phyloP scores from a whole-genome alignment of 2,329 filamentous ascomycete species.

The Drechslera avenae region DNA sequence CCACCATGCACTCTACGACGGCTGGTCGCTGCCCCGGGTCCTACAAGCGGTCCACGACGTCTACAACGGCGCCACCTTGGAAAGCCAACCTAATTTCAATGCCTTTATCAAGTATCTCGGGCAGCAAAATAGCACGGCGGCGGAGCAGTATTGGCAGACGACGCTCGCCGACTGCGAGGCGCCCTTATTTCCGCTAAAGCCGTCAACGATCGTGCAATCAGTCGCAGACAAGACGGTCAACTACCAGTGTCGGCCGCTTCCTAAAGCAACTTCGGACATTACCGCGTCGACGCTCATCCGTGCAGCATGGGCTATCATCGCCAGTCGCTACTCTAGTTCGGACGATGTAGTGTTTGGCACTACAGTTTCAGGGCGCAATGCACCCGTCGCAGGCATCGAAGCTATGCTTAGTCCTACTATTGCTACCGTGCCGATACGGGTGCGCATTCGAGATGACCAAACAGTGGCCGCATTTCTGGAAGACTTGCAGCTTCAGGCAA shows the following conservation, averaged over 20 bases:
- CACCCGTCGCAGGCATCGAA: slow-evolving; percentile 25
- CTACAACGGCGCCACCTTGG: too few relatives aligned
- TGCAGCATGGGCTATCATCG: slow-evolving; percentile 40
- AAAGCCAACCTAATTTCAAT: too few relatives aligned
- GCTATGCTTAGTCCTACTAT: slow-evolving; percentile 51
- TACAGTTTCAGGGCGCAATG: slow-evolving; percentile 44
- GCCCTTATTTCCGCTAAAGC: slow-evolving; percentile 12
- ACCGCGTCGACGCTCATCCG: slow-evolving; percentile 21
- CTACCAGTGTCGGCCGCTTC: not conserved
- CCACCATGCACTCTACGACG: too few relatives aligned
- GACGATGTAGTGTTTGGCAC: slow-evolving; percentile 50
- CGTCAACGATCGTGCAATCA: slow-evolving; percentile 11
- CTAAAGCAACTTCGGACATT: not conserved
- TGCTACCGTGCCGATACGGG: slow-evolving; percentile 43
- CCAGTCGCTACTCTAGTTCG: slow-evolving; percentile 27
- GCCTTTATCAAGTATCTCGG: slow-evolving; percentile 2
- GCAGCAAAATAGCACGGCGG: not conserved
- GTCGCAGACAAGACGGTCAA: slow-evolving; percentile 10
- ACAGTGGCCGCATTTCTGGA: slow-evolving; percentile 18
- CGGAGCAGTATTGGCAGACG: not conserved
- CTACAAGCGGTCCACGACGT: too few relatives aligned
- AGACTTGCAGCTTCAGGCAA: slow-evolving; percentile 18
- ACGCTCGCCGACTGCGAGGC: not conserved
- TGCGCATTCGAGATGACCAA: slow-evolving; percentile 15
- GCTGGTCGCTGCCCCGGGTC: too few relatives aligned